Percentiles rank a stretch among this genome's conserved stretches.
Conservation (phyloP, 768 basidiomycete genomes). For the Sistotremastrum suecicum region DNA sequence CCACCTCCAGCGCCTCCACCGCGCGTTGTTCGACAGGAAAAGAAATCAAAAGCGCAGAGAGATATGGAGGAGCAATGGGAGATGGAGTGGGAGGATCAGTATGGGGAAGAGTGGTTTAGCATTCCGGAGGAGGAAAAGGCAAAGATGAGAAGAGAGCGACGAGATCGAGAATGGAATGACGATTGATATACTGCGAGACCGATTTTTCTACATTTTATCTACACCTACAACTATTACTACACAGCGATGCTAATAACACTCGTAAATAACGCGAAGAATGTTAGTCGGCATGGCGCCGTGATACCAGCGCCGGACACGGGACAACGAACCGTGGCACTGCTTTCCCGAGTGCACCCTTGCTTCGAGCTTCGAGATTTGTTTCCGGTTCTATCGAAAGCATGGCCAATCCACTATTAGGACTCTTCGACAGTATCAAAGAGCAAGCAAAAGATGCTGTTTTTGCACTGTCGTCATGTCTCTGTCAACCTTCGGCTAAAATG, state of each 20-base stretch:
- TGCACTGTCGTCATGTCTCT: slow-evolving; percentile 70
- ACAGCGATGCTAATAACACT: background rate
- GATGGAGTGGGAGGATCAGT: slow-evolving; percentile 55
- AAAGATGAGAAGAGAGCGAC: slow-evolving; percentile 42
- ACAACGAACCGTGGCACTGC: background rate
- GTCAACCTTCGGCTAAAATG: slow-evolving; percentile 69
- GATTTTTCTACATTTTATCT: background rate
- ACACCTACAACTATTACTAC: too few relatives aligned
- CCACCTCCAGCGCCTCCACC: slow-evolving; percentile 64
- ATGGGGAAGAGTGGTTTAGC: slow-evolving; percentile 49
- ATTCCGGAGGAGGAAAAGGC: slow-evolving; percentile 33
- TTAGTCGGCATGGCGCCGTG: background rate
- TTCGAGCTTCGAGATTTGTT: background rate
- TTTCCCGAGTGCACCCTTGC: background rate
- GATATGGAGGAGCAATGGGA: slow-evolving; percentile 70
- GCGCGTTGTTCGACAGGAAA: slow-evolving; percentile 49
- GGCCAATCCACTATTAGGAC: slow-evolving; percentile 22
- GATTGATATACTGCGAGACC: slow-evolving; percentile 22
- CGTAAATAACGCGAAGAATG: background rate
- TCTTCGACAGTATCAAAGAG: slow-evolving; percentile 48
- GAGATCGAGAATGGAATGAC: slow-evolving; percentile 46
- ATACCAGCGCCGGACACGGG: background rate
- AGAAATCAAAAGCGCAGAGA: slow-evolving; percentile 67
- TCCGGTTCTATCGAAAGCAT: slow-evolving; percentile 6
- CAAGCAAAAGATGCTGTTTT: slow-evolving; percentile 72